Evolutionary conservation across 2,329 filamentous ascomycete species (phyloP), one percentile per base, ranked within the genome.

Genomic region (Sporothrix curviconia): DNA sequence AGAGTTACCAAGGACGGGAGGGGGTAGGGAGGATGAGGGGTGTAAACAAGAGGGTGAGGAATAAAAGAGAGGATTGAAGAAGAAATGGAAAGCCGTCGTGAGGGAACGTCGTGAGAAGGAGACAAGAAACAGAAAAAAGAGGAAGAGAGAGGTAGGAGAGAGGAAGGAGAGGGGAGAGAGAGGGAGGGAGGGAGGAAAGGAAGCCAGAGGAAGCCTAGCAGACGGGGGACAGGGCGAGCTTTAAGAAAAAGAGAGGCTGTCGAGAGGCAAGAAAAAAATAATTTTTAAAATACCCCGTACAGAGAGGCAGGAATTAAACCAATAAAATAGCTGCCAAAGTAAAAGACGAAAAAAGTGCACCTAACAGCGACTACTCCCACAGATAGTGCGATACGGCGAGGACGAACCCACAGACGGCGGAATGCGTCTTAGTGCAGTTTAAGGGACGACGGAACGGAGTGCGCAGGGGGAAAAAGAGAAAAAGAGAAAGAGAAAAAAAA

Each of bases 221-320:
- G 39, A 51, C 39, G 32, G 40, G 55, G 55, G 47, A 57, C 46
- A 53, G 22, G 30, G 47, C 42, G 36, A 9, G 32, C 40, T 53
- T 53, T 57, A 54, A 54, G 34, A 54, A 32, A 15, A 47, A 30
- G 43, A 52, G 19, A 43, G 22, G n/a, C 24, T 40, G 40, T 19
- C 22, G 40, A 34, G 25, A n/a, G 28, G n/a, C 17, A n/a, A 49
- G 22, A 28, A 24, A 25, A 15, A 53, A 32, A 53, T 32, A 57
- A 47, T 52, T 36, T 37, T 44, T 6, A 36, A 54, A 52, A 46
- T 11, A 22, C 11, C 47, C 24, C 46, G 12, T 3, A 46, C 17
- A 11, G n/a, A 49, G 46, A 51, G 4, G 30, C 15, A 25, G 15
- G 15, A 15, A 47, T 46, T 46, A 47, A 28, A 28, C 24, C 34